A percentile compares a stretch with the other conserved stretches of the same genome.
Evolutionary conservation across 2,329 filamentous ascomycete species (phyloP).

Genomic region (Claviceps quebecensis): DNA sequence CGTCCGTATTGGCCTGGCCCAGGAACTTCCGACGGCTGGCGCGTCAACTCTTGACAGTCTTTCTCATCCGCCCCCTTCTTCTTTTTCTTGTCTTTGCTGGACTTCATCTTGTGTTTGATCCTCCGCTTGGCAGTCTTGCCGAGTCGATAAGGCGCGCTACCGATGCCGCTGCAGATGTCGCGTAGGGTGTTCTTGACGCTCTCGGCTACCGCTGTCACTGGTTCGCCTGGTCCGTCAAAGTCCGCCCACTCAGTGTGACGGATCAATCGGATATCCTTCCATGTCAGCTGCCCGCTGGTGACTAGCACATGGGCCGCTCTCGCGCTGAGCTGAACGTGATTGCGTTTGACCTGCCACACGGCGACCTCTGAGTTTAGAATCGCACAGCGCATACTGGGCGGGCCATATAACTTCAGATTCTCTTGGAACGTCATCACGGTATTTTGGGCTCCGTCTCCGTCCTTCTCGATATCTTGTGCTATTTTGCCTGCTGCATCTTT

Average conservation of each 20-base stretch:
- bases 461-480: constrained; percentile 43
- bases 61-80: constrained; percentile 1
- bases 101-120: constrained; percentile 25
- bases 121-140: constrained; percentile 43
- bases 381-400: constrained; percentile 48
- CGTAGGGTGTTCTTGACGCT: constrained; percentile 45
- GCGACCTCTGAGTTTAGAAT: constrained; percentile 49
- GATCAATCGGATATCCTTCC: constrained; percentile 48
- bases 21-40: constrained; percentile 1
- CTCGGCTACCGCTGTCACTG: constrained; percentile 50
- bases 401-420: constrained; percentile 37
- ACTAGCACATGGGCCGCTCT: constrained; percentile 53
- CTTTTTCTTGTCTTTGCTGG: constrained; percentile 29
- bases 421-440: constrained; percentile 54
- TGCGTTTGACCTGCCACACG: constrained; percentile 50
- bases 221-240: constrained; percentile 62
- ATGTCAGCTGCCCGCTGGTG: constrained; percentile 44
- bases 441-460: constrained; percentile 56
- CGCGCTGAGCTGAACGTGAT: constrained; percentile 44
- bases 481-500: constrained; percentile 42
- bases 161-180: constrained; percentile 47
- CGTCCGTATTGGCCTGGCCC: constrained; percentile 25
- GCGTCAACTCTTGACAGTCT: not conserved
- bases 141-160: constrained; percentile 47
- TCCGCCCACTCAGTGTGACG: constrained; percentile 64